phyloP scores from a whole-genome alignment of 345 rosid species.

The Brassica cretica region DNA sequence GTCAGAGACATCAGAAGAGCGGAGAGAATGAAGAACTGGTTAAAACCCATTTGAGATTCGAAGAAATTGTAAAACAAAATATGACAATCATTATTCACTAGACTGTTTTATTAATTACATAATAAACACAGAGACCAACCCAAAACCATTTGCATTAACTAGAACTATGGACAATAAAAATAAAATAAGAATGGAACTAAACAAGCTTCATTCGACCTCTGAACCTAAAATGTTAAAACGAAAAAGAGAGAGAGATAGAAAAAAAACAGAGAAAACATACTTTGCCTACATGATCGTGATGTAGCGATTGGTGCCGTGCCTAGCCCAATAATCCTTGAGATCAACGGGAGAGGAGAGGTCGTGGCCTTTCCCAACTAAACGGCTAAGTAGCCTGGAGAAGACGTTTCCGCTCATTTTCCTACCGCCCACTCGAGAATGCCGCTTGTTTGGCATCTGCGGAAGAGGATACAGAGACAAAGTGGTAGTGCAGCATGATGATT shows the following conservation, averaged over 20 bases:
- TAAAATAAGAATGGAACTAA: conserved; percentile 6
- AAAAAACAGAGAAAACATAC: conserved; percentile 9
- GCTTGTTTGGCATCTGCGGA: conserved; percentile 84
- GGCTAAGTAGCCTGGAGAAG: conserved; percentile 69
- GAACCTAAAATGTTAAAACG: conserved; percentile 1
- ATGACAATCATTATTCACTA: neutral
- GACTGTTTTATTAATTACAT: neutral
- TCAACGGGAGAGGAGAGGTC: conserved; percentile 66
- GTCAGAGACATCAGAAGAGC: too few relatives aligned
- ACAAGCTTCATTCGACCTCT: neutral
- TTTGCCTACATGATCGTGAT: conserved; percentile 79
- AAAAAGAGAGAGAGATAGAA: neutral
- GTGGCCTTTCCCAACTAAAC: conserved; percentile 70
- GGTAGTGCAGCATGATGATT: conserved; percentile 96
- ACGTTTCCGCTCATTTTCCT: conserved; percentile 92
- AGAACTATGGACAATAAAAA: conserved; percentile 17
- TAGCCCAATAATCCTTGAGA: conserved; percentile 90
- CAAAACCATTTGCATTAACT: conserved; percentile 19
- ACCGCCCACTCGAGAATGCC: conserved; percentile 87
- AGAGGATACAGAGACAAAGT: conserved; percentile 76
- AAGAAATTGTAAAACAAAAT: too few relatives aligned
- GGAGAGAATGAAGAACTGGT: too few relatives aligned
- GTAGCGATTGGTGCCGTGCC: conserved; percentile 92
- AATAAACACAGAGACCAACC: conserved; percentile 2
- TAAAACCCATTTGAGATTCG: too few relatives aligned